Percentiles rank a stretch among this genome's conserved stretches.
phyloP scores from a whole-genome alignment of 768 basidiomycete genomes.

The Naganishia kalamii region DNA sequence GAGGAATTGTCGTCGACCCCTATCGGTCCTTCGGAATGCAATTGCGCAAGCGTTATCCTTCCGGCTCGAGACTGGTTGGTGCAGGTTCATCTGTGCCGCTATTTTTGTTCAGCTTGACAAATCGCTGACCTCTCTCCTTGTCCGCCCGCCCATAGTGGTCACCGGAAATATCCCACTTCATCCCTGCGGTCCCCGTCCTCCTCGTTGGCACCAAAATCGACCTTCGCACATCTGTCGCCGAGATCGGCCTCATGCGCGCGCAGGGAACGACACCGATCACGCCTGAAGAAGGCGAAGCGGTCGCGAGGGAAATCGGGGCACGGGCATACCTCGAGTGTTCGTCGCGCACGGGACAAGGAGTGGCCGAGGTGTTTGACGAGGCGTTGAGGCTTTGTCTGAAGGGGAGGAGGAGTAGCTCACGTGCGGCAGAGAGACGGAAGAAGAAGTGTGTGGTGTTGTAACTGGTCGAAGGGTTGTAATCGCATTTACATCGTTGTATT shows the following conservation, averaged over 20 bases:
- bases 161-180: constrained; percentile 97
- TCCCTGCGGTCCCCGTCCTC: constrained; percentile 85
- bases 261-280: constrained; percentile 15
- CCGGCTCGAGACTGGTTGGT: no score
- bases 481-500: no score
- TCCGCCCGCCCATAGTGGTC: constrained; percentile 66
- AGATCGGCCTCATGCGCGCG: constrained; percentile 1
- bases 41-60: no score
- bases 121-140: background rate
- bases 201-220: constrained; percentile 99
- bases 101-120: no score
- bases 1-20: no score
- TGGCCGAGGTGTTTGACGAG: constrained; percentile 96
- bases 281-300: constrained; percentile 70
- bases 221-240: constrained; percentile 47
- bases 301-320: constrained; percentile 93
- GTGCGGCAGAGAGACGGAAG: background rate
- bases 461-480: no score
- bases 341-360: constrained; percentile 91
- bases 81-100: no score
- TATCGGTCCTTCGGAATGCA: no score
- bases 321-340: constrained; percentile 97
- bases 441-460: background rate
- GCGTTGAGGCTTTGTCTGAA: constrained; percentile 64
- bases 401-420: background rate